Evolutionary conservation across 352 stramenopile genomes (phyloP).

Genomic region (Phytophthora fragariae): DNA sequence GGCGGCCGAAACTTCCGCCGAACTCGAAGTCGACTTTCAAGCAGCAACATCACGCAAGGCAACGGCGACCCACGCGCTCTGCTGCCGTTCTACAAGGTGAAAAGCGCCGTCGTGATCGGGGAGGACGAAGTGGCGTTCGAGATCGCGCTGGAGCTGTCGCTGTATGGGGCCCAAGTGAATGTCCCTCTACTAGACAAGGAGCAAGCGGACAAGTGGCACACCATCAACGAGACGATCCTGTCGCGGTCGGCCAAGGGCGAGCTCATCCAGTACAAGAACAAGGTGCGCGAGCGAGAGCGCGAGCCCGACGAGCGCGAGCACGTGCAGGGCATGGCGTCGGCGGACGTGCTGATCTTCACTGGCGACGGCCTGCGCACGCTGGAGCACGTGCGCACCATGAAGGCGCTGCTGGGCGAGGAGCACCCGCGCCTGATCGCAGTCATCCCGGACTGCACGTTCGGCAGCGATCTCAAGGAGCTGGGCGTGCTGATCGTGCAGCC

Average conservation of each 20-base stretch:
- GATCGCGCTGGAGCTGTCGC: slow-evolving; percentile 63
- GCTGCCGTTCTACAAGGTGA: slow-evolving; percentile 59
- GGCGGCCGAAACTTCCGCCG: slow-evolving; percentile 4
- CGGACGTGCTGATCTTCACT: slow-evolving; percentile 73
- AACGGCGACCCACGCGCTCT: slow-evolving; percentile 54
- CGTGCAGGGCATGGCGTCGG: slow-evolving; percentile 49
- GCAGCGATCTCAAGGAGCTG: slow-evolving; percentile 50
- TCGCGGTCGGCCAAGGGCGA: slow-evolving; percentile 61
- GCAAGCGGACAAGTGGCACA: slow-evolving; percentile 61
- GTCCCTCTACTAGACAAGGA: slow-evolving; percentile 69
- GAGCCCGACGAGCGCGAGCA: slow-evolving; percentile 21
- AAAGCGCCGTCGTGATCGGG: slow-evolving; percentile 67
- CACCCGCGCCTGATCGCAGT: slow-evolving; percentile 69
- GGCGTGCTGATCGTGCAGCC: slow-evolving; percentile 72
- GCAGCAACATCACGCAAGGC: slow-evolving; percentile 35
- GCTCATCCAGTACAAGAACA: slow-evolving; percentile 76
- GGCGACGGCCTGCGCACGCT: slow-evolving; percentile 52
- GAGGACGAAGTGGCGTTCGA: slow-evolving; percentile 74
- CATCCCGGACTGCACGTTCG: slow-evolving; percentile 47
- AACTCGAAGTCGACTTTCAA: slow-evolving; percentile 25
- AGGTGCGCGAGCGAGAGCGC: slow-evolving; percentile 46
- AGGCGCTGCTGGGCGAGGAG: slow-evolving; percentile 43
- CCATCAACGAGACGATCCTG: slow-evolving; percentile 66
- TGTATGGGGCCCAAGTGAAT: slow-evolving; percentile 71
- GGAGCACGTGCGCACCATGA: slow-evolving; percentile 61